These are phyloP conservation scores for Musa beccarii DNA, from an alignment of 176 grass and related monocot genomes.

Conservation along the genomic window DNA sequence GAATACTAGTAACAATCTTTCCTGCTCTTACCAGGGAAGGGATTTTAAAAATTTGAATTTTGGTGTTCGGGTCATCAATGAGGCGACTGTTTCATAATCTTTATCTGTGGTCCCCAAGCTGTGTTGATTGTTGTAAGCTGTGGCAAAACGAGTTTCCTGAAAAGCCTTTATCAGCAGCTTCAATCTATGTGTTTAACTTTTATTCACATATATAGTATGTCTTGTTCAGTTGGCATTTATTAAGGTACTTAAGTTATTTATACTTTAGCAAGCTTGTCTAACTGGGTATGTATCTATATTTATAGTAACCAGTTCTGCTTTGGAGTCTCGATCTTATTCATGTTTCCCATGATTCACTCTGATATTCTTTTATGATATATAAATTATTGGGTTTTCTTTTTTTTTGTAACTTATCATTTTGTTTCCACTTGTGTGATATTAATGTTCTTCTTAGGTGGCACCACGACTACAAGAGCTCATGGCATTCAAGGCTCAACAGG, in stretches of 20 bases:
- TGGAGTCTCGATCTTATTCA: too few species aligned
- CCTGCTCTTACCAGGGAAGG: neutral
- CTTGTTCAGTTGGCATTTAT: neutral
- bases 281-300: neutral
- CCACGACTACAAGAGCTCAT: constrained; percentile 77
- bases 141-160: too few species aligned
- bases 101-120: neutral
- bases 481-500: constrained; percentile 65
- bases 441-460: constrained; percentile 35
- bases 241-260: neutral
- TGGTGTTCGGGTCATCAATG: neutral
- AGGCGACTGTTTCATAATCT: neutral
- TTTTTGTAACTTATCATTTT: neutral
- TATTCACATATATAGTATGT: neutral
- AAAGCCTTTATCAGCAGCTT: neutral
- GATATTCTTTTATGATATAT: neutral
- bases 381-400: neutral
- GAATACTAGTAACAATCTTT: neutral
- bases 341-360: neutral
- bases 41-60: neutral
- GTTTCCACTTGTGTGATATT: neutral
- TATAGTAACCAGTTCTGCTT: too few species aligned
- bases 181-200: neutral
- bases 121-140: neutral
- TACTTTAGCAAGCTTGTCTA: neutral